Conservation (phyloP, 2,329 filamentous ascomycete genomes). For the Fusarium torreyae region DNA sequence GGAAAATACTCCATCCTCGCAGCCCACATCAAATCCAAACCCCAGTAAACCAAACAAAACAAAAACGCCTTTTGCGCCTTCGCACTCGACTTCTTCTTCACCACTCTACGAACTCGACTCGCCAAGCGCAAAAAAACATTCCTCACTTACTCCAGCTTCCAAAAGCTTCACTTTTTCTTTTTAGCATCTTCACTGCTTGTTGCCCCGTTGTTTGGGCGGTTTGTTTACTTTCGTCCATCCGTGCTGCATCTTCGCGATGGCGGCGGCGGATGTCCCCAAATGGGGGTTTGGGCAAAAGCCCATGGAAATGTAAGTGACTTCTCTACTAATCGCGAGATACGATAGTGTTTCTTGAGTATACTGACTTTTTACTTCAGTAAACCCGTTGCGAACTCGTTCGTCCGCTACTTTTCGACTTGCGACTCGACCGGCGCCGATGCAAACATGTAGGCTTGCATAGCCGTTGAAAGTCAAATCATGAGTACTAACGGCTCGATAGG, state of each 20-base stretch:
- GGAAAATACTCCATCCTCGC: conserved; percentile 21
- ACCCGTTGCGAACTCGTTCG: conserved; percentile 45
- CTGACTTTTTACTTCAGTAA: conserved; percentile 46
- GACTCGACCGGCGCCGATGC: conserved; percentile 18
- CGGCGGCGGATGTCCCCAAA: conserved; percentile 39
- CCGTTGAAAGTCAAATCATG: not conserved
- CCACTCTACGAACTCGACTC: conserved; percentile 11
- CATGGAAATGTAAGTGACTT: conserved; percentile 39
- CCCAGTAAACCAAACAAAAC: conserved; percentile 40
- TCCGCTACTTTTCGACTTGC: conserved; percentile 48
- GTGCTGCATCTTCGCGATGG: conserved; percentile 49
- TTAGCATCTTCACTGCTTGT: conserved; percentile 12
- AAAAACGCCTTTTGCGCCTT: conserved; percentile 28
- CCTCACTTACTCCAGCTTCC: conserved; percentile 24
- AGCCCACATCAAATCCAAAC: conserved; percentile 33
- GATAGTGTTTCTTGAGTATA: not conserved
- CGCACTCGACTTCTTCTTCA: conserved; percentile 10
- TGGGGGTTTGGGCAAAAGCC: conserved; percentile 46
- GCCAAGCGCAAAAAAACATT: conserved; percentile 4
- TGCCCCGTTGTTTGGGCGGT: conserved; percentile 37
- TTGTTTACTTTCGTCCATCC: conserved; percentile 51
- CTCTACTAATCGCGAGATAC: too few species aligned
- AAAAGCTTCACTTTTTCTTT: conserved; percentile 20
- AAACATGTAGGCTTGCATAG: conserved; percentile 36
- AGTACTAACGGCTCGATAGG: conserved; percentile 40